Conservation (phyloP, 306 rosid genomes). For the Pyrus pyrifolia region DNA sequence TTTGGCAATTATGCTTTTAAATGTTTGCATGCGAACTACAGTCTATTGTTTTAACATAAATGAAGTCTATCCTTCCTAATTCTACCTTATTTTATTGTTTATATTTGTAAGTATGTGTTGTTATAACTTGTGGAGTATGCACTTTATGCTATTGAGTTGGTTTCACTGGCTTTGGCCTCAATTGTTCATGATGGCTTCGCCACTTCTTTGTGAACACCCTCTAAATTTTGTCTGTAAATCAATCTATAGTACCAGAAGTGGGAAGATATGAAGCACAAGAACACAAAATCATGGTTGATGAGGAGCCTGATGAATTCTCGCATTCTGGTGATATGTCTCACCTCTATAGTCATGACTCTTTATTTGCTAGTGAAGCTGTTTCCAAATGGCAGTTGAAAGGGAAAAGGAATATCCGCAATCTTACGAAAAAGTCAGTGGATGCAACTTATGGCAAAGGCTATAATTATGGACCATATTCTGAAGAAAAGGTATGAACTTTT, state of each 20-base stretch:
- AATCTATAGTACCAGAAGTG: constrained; percentile 45
- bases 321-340: constrained; percentile 67
- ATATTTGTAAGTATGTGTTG: not conserved
- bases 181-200: not conserved
- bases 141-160: not conserved
- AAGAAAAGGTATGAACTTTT: constrained; percentile 36
- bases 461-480: constrained; percentile 46
- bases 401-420: constrained; percentile 77
- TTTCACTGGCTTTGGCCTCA: not conserved
- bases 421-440: constrained; percentile 49
- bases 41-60: not conserved
- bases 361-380: constrained; percentile 61
- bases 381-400: constrained; percentile 96
- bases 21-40: not conserved
- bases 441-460: constrained; percentile 37
- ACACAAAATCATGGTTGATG: constrained; percentile 59
- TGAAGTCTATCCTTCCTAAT: not conserved
- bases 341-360: constrained; percentile 47
- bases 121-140: not conserved
- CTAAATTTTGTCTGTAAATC: constrained; percentile 17
- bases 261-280: constrained; percentile 48
- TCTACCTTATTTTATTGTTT: not conserved
- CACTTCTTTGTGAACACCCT: not conserved
- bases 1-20: not conserved
- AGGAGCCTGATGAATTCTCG: constrained; percentile 59